These are phyloP conservation scores for Pseudogymnoascus sp. DNA, from an alignment of 2,329 filamentous ascomycete species.

Conservation along the genomic window DNA sequence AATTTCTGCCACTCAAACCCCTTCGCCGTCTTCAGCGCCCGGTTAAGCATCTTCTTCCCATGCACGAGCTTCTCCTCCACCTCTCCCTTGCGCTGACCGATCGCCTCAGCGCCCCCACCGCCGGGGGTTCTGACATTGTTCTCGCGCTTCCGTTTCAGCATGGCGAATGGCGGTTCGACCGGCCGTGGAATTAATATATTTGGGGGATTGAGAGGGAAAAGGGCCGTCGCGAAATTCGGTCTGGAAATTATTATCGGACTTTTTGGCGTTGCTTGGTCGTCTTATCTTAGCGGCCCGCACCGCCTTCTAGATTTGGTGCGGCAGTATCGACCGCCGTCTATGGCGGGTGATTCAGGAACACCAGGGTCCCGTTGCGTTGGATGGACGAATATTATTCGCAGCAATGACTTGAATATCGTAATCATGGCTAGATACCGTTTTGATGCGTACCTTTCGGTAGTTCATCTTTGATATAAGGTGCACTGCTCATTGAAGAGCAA, in stretches of 20 bases:
- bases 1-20: conserved; percentile 72
- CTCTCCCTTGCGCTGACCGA: conserved; percentile 26
- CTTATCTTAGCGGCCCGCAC: neutral
- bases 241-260: conserved; percentile 2
- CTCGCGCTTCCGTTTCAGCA: conserved; percentile 53
- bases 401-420: neutral
- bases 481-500: neutral
- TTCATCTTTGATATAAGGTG: neutral
- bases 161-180: conserved; percentile 22
- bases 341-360: neutral
- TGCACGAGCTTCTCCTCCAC: conserved; percentile 46
- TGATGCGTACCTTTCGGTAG: neutral
- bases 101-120: conserved; percentile 25
- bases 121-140: conserved; percentile 25
- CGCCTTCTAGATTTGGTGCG: neutral
- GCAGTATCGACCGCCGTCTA: neutral
- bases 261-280: neutral
- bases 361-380: neutral
- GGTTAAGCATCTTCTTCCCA: conserved; percentile 52
- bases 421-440: neutral
- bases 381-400: neutral
- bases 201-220: neutral
- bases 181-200: neutral
- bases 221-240: neutral
- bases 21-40: conserved; percentile 64